Percentiles rank a stretch among this genome's conserved stretches.
Evolutionary conservation across 129 eudicot species (phyloP).

Genomic region (Erigeron canadensis): DNA sequence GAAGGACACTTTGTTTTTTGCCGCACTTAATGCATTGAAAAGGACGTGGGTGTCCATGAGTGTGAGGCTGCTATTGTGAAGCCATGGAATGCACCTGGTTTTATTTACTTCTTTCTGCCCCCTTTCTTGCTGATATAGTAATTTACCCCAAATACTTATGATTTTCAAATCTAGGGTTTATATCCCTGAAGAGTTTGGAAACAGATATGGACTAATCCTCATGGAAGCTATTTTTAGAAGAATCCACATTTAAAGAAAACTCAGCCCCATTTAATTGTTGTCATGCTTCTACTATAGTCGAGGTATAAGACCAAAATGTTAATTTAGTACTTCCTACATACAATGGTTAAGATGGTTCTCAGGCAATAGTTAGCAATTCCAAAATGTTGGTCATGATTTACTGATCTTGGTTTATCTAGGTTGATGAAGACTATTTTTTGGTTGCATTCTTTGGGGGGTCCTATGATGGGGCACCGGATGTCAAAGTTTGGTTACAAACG

Average conservation of each 20-base stretch:
- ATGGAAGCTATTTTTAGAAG: constrained; percentile 62
- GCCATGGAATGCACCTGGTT: no score
- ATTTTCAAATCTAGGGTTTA: no score
- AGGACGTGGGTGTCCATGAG: no score
- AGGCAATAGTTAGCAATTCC: background rate
- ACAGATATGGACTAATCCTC: constrained; percentile 30
- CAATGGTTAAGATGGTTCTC: no score
- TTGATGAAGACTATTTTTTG: constrained; percentile 68
- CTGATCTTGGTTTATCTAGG: constrained; percentile 40
- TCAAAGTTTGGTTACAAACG: constrained; percentile 85
- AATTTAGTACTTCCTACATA: background rate
- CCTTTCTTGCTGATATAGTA: no score
- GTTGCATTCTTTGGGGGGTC: constrained; percentile 97
- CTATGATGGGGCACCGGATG: constrained; percentile 85
- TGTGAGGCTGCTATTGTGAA: no score
- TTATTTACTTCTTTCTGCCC: no score
- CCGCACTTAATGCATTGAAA: no score
- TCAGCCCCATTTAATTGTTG: constrained; percentile 82
- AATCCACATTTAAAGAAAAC: constrained; percentile 63
- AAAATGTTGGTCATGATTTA: background rate
- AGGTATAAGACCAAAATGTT: constrained; percentile 42
- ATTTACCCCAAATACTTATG: no score
- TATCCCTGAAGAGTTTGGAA: no score
- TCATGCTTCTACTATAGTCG: constrained; percentile 96
- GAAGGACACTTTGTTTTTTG: no score